Evolutionary conservation across 2,329 filamentous ascomycete genomes (phyloP), one percentile per base, ranked within the genome.

Genomic region (Knufia fluminis): DNA sequence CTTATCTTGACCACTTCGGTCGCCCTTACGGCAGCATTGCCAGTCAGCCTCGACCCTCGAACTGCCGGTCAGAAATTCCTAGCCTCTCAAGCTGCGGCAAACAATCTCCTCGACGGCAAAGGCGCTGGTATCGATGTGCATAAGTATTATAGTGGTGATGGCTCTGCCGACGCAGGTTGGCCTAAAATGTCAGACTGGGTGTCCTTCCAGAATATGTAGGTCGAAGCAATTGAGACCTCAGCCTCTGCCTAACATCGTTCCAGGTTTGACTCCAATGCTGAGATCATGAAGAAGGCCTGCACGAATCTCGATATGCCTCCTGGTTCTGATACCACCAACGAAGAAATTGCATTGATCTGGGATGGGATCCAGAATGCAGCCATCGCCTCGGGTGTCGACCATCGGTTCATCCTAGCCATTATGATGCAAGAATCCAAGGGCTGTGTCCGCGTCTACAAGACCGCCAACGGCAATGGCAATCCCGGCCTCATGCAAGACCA

Each of bases 401-500:
- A 60, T 33, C 67, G 70, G 42, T 69, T 70, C 52, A 68, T 73
- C 53, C 60, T 73, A 12, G 66, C 68, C n/a, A 61, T 72, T 50
- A 54, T 72, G 32, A 64, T 73, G 62, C 70, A 73, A 55, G 70
- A 73, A 55, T 68, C 64, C 53, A 64, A 64, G 50, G 70, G 70
- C 35, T 72, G 70, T 57, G 69, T 72, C 16, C 68, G 69, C 23
- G 68, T 63, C 19, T 60, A 55, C 1, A 69, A 68, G 17, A 70
- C 68, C 35, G 58, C 66, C 62, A 63, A 69, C 55, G 66, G 66
- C 14, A 67, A 70, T 20, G 51, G 51, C 48, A 72, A 72, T 60
- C 70, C 70, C 0, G 70, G 70, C 44, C 62, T 70, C 28, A 67
- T 69, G 65, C 67, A 70, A 53, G 58, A 57, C 28, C 66, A 69